Conservation (phyloP, 163 green algal genomes). For the Scenedesmus sp. region DNA sequence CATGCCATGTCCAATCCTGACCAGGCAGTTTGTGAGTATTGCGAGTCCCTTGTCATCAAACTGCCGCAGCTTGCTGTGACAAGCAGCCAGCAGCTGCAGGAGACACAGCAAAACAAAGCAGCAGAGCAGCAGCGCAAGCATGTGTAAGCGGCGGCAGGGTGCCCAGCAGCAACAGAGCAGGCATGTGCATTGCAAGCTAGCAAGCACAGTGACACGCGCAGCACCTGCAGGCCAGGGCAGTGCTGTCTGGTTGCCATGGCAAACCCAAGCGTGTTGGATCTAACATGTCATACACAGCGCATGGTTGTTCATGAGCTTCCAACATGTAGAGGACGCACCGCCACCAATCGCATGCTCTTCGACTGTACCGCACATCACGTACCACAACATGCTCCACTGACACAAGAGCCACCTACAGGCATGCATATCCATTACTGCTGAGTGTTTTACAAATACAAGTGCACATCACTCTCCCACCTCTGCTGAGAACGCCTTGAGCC, state of each 20-base stretch:
- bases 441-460: neutral
- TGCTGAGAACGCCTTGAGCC: conserved; percentile 9
- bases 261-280: no score
- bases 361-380: no score
- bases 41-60: conserved; percentile 1
- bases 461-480: conserved; percentile 2
- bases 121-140: neutral
- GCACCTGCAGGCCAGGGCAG: neutral
- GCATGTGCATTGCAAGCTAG: neutral
- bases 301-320: neutral
- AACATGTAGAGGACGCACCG: no score
- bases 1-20: neutral
- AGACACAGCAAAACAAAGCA: neutral
- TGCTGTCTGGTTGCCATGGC: neutral
- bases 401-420: neutral
- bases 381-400: no score
- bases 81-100: conserved; percentile 12
- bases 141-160: neutral
- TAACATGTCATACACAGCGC: no score
- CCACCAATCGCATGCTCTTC: no score
- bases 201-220: neutral
- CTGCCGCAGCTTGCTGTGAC: neutral
- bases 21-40: neutral
- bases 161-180: no score
- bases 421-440: no score